Percentiles rank a stretch among this genome's conserved stretches.
Conservation (phyloP, 202 grass and related monocot genomes). For the Brachypodium distachyon region DNA sequence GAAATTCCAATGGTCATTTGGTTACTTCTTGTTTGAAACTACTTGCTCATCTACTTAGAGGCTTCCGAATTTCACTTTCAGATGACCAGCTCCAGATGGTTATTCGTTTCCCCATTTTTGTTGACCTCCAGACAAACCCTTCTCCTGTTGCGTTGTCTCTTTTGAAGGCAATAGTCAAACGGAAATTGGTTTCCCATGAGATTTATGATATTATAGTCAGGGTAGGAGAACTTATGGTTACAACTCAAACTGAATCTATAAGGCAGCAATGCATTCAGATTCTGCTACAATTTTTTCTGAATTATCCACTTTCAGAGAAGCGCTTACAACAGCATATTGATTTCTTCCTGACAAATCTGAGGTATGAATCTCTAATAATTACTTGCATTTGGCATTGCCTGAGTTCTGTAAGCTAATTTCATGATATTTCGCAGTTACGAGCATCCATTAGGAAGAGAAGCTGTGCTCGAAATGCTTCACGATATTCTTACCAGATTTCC, state of each 20-base stretch:
- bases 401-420: not conserved
- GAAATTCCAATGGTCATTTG: conserved; percentile 61
- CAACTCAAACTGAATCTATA: conserved; percentile 65
- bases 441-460: conserved; percentile 84
- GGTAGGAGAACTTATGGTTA: conserved; percentile 94
- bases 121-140: conserved; percentile 89
- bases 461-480: conserved; percentile 89
- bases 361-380: conserved; percentile 34
- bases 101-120: conserved; percentile 72
- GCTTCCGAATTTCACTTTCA: conserved; percentile 72
- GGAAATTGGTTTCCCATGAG: conserved; percentile 71
- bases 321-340: conserved; percentile 89
- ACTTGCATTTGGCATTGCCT: not conserved
- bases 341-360: conserved; percentile 85
- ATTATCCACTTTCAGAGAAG: conserved; percentile 84
- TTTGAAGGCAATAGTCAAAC: conserved; percentile 76
- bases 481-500: conserved; percentile 90
- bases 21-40: conserved; percentile 78
- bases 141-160: conserved; percentile 77
- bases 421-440: conserved; percentile 60
- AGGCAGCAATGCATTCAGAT: conserved; percentile 76
- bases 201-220: conserved; percentile 87
- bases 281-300: conserved; percentile 80
- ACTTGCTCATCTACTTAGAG: conserved; percentile 67
- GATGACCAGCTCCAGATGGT: conserved; percentile 66